A percentile compares a stretch with the other conserved stretches of the same genome.
These are phyloP conservation scores for Penicillium brasilianum DNA, from an alignment of 2,329 filamentous ascomycete species.

Conservation along the genomic window DNA sequence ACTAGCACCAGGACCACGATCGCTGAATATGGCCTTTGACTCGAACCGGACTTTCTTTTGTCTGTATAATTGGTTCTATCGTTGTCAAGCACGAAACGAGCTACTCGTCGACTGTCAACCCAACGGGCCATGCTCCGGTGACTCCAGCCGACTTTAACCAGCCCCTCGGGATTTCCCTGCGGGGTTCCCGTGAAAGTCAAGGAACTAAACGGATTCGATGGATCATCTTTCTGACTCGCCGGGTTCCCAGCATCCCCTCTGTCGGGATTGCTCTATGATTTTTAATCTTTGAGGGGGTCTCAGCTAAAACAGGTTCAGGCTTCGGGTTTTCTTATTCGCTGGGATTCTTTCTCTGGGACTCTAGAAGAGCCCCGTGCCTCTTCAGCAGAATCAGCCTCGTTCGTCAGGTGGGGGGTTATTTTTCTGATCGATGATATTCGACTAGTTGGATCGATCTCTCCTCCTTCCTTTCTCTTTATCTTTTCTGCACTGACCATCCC, in stretches of 20 bases:
- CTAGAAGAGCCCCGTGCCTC: too few species aligned
- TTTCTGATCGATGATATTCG: background rate
- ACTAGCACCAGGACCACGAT: too few species aligned
- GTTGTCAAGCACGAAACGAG: too few species aligned
- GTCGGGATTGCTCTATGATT: slow-evolving; percentile 8
- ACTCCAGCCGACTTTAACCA: slow-evolving; percentile 6
- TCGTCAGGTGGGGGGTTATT: background rate
- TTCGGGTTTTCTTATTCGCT: background rate
- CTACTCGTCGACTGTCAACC: too few species aligned
- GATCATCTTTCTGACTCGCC: background rate
- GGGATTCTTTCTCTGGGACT: background rate
- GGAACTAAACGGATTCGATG: background rate
- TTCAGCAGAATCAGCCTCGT: background rate
- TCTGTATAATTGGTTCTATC: too few species aligned
- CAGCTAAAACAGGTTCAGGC: background rate
- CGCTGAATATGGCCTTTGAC: too few species aligned
- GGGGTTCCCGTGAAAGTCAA: slow-evolving; percentile 5
- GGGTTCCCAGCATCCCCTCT: slow-evolving; percentile 24
- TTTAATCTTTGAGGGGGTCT: background rate
- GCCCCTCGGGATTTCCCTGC: slow-evolving; percentile 9
- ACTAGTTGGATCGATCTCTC: background rate
- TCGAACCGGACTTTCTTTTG: too few species aligned
- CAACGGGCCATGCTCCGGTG: too few species aligned
- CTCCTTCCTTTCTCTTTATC: background rate
- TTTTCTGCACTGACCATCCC: background rate